A percentile compares a stretch with the other conserved stretches of the same genome.
These are phyloP conservation scores for Asterophora lycoperdoides DNA, from an alignment of 768 basidiomycete genomes.

Conservation along the genomic window DNA sequence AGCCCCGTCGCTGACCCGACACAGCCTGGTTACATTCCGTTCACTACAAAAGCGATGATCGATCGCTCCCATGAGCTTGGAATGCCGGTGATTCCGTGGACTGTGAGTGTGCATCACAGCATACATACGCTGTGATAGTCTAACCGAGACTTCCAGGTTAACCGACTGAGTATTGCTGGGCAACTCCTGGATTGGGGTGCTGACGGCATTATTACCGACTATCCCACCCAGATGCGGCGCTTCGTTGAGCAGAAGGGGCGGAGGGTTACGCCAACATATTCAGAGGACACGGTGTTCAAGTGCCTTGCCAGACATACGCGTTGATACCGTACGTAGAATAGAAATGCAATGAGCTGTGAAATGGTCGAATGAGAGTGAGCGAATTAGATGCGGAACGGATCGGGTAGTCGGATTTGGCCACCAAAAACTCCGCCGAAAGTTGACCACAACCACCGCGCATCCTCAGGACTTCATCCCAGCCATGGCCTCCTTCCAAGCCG, in stretches of 20 bases:
- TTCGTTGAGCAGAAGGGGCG: slow-evolving; percentile 51
- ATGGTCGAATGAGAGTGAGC: background rate
- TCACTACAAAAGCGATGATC: slow-evolving; percentile 69
- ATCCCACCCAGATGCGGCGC: slow-evolving; percentile 55
- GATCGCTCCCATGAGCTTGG: slow-evolving; percentile 59
- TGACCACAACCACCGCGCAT: slow-evolving; percentile 21
- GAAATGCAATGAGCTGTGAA: background rate
- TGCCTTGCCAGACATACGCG: slow-evolving; percentile 41
- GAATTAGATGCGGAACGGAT: slow-evolving; percentile 29
- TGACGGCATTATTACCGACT: slow-evolving; percentile 80
- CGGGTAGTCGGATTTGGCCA: slow-evolving; percentile 33
- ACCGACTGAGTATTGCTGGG: slow-evolving; percentile 58
- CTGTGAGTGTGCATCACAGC: slow-evolving; percentile 44
- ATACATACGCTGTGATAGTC: background rate
- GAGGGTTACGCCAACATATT: slow-evolving; percentile 51
- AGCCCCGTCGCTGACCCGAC: slow-evolving; percentile 41
- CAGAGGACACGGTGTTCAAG: slow-evolving; percentile 53
- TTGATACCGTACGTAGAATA: background rate
- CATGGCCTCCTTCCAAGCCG: slow-evolving; percentile 70
- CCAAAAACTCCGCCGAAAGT: slow-evolving; percentile 32
- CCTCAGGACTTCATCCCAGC: slow-evolving; percentile 26
- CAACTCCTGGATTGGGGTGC: slow-evolving; percentile 55
- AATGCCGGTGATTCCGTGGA: slow-evolving; percentile 69
- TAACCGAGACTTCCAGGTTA: slow-evolving; percentile 41
- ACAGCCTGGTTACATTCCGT: slow-evolving; percentile 43